Percentiles rank a stretch among this genome's conserved stretches.
Evolutionary conservation across 2,329 filamentous ascomycete species (phyloP).

Genomic region (Fusarium coffeatum): DNA sequence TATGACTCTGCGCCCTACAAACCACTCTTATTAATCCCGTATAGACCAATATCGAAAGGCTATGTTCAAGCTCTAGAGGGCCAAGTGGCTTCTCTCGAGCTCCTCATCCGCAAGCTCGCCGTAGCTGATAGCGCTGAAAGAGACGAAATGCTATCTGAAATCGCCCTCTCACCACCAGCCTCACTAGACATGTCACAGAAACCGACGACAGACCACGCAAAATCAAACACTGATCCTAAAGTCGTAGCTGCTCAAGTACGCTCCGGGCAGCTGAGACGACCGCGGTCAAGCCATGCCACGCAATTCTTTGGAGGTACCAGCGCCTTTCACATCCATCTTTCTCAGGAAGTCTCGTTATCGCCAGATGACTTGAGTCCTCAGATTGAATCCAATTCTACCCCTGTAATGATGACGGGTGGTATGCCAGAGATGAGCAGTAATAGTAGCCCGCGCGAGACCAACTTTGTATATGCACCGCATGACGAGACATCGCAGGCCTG

Average conservation of each 20-base stretch:
- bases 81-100: slow-evolving; percentile 59
- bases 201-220: slow-evolving; percentile 32
- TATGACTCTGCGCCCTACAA: slow-evolving; percentile 33
- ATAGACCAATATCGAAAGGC: slow-evolving; percentile 57
- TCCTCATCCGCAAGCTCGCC: slow-evolving; percentile 58
- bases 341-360: slow-evolving; percentile 43
- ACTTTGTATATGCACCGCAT: slow-evolving; percentile 56
- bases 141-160: slow-evolving; percentile 56
- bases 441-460: slow-evolving; percentile 38
- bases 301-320: slow-evolving; percentile 64
- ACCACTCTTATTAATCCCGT: neutral
- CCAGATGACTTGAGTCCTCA: slow-evolving; percentile 21
- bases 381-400: slow-evolving; percentile 27
- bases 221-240: slow-evolving; percentile 47
- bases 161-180: slow-evolving; percentile 47
- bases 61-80: slow-evolving; percentile 62
- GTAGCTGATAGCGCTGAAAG: slow-evolving; percentile 54
- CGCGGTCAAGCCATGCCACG: slow-evolving; percentile 55
- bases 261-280: slow-evolving; percentile 53
- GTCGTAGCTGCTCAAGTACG: slow-evolving; percentile 50
- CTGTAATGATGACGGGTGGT: slow-evolving; percentile 16
- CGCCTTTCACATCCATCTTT: slow-evolving; percentile 56
- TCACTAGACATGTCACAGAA: slow-evolving; percentile 31
- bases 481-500: slow-evolving; percentile 58
- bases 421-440: slow-evolving; percentile 24